phyloP scores from a whole-genome alignment of 768 basidiomycete species.

The Mycena indigotica region DNA sequence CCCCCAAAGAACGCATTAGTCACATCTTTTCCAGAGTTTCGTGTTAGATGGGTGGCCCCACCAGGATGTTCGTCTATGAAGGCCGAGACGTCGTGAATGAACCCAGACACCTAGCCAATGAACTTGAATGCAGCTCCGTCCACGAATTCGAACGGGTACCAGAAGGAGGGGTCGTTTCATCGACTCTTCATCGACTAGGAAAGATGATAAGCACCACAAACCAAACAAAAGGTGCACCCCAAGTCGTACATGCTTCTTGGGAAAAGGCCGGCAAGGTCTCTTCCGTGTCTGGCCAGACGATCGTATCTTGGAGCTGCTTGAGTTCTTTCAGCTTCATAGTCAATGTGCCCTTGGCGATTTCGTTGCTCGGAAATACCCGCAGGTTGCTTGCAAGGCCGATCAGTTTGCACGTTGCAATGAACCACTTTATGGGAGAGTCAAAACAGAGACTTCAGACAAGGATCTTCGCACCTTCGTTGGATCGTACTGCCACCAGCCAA shows the following conservation, averaged over 20 bases:
- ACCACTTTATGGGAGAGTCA: too few species aligned
- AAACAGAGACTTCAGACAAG: too few species aligned
- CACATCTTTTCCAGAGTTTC: constrained; percentile 76
- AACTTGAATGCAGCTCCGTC: background rate
- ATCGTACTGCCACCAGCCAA: constrained; percentile 71
- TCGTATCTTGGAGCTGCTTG: constrained; percentile 59
- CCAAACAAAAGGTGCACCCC: background rate
- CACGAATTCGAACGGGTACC: constrained; percentile 14
- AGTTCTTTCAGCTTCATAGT: constrained; percentile 83
- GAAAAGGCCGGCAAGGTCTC: constrained; percentile 72
- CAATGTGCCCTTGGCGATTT: constrained; percentile 79
- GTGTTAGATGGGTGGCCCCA: constrained; percentile 59
- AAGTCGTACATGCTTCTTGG: constrained; percentile 77
- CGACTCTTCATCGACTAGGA: constrained; percentile 66
- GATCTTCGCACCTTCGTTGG: constrained; percentile 64
- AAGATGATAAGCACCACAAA: background rate
- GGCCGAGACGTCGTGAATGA: constrained; percentile 79
- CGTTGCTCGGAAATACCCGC: constrained; percentile 84
- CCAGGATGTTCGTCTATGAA: constrained; percentile 84
- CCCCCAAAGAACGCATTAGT: constrained; percentile 88
- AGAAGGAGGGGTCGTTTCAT: constrained; percentile 66
- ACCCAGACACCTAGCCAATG: constrained; percentile 58
- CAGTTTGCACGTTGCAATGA: constrained; percentile 66
- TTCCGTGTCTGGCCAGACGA: constrained; percentile 60
- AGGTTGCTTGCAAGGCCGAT: constrained; percentile 80